Percentiles rank a stretch among this genome's conserved stretches.
Evolutionary conservation across 352 stramenopile species (phyloP).

Genomic region (Pilasporangium apinafurcum): DNA sequence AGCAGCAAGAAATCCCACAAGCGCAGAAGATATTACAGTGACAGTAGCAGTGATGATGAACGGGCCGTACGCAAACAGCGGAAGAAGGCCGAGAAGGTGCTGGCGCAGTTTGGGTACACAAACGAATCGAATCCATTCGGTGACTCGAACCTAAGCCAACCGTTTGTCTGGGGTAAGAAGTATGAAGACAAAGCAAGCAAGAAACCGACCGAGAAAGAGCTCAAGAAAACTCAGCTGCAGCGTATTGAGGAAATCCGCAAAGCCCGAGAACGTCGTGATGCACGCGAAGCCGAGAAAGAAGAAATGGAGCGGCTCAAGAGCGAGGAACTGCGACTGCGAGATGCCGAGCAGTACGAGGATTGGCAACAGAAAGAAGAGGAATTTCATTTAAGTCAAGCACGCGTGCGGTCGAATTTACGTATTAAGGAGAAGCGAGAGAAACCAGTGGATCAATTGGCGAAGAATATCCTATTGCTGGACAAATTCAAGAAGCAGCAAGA

Average conservation of each 20-base stretch:
- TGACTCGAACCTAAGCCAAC: slow-evolving; percentile 95
- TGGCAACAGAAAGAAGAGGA: slow-evolving; percentile 98
- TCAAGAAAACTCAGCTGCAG: slow-evolving; percentile 67
- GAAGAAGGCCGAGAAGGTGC: slow-evolving; percentile 71
- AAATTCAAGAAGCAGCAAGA: slow-evolving; percentile 62
- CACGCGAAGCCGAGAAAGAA: slow-evolving; percentile 87
- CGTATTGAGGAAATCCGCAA: slow-evolving; percentile 96
- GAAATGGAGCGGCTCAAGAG: slow-evolving; percentile 94
- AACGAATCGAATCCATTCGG: slow-evolving; percentile 99
- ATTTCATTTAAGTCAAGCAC: slow-evolving; percentile 94
- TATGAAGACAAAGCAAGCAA: slow-evolving; percentile 39
- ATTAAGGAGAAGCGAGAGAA: slow-evolving; percentile 90
- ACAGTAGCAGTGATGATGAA: slow-evolving; percentile 23
- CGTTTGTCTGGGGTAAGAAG: slow-evolving; percentile 98
- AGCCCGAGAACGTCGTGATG: slow-evolving; percentile 85
- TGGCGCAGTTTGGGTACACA: slow-evolving; percentile 93
- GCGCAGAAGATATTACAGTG: slow-evolving; percentile 6
- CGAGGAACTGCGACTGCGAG: slow-evolving; percentile 93
- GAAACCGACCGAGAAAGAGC: slow-evolving; percentile 31
- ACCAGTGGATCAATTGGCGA: slow-evolving; percentile 96
- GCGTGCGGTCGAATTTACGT: slow-evolving; percentile 86
- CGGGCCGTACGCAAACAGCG: slow-evolving; percentile 48
- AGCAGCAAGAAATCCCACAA: slow-evolving; percentile 12
- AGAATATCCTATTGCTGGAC: slow-evolving; percentile 97
- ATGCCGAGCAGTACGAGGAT: slow-evolving; percentile 96